Base-by-base conservation (phyloP, 2,329 filamentous ascomycete genomes). In the Shiraia sp. region DNA sequence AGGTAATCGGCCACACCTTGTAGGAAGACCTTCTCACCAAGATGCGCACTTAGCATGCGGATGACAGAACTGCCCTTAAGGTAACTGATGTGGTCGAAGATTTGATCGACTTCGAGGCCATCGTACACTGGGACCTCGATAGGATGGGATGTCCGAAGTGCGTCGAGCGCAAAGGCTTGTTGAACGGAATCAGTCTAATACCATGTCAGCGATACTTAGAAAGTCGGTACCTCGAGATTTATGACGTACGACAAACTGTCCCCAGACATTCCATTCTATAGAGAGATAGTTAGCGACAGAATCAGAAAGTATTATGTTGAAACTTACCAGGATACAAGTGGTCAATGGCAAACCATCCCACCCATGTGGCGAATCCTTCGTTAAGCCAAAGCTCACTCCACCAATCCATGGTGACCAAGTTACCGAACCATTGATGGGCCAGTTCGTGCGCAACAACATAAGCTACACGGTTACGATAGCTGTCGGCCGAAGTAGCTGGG, bases 401-500 rank as follows among this genome's bases (percentile, higher is more conserved):
- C 90, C 90, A 96, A 69, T 95, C 89, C 90, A 96, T 96, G 5
- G 91, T 96, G 30, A 95, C 90, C 9, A 96, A 80, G 68, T 96
- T 95, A 26, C 90, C 90, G 59, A 96, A 96, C 91, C 91, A 96
- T 73, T 95, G 90, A 65, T 96, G 90, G 41, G 91, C 93, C 49
- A 99, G 79, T 71, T 99, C 93, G 72, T 99, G 93, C n/a, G 93
- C 92, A 36, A 97, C 91, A 42, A 97, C 91, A 62, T 99, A 97
- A 23, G 93, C 93, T 51, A 99, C 87, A 26, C 91, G 82, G 69
- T 96, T 96, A 72, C 90, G 91, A 75, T 92, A 96, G 52, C 85
- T 84, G 29, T 88, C 84, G 66, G 96, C 92, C 0, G 92, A 96
- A 34, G 86, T 88, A 66, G 90, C 85, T 69, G 95, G 90, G 61